A percentile compares a stretch with the other conserved stretches of the same genome.
Evolutionary conservation across 2,329 filamentous ascomycete genomes (phyloP).

Genomic region (Aureobasidium sp.): DNA sequence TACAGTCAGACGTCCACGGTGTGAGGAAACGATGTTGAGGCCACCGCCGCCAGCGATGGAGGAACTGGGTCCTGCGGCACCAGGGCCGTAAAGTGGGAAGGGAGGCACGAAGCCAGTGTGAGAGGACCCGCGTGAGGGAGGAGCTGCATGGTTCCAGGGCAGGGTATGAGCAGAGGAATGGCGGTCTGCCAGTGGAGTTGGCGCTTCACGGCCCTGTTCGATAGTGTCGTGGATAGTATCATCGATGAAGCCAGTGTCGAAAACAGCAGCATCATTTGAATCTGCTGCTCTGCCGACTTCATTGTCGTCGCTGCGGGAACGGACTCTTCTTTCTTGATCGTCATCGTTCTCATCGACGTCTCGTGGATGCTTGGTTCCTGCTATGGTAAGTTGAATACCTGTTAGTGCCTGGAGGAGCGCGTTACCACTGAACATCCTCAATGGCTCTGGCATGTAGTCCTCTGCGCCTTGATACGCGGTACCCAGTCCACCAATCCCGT

Average conservation of each 20-base stretch:
- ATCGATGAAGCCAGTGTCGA: conserved; percentile 9
- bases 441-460: conserved; percentile 37
- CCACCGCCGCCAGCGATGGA: conserved; percentile 2
- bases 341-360: conserved; percentile 19
- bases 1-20: conserved; percentile 44
- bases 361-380: conserved; percentile 21
- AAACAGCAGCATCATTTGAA: neutral
- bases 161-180: conserved; percentile 47
- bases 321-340: conserved; percentile 20
- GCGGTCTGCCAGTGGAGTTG: conserved; percentile 56
- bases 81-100: neutral
- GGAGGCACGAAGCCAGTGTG: conserved; percentile 14
- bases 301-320: conserved; percentile 24
- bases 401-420: conserved; percentile 43
- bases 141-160: conserved; percentile 55
- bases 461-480: conserved; percentile 30
- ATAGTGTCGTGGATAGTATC: conserved; percentile 27
- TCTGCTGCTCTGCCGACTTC: conserved; percentile 9
- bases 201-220: conserved; percentile 64
- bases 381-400: neutral
- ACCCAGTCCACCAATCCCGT: conserved; percentile 48
- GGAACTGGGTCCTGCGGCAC: neutral
- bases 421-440: conserved; percentile 52
- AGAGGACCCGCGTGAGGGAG: conserved; percentile 46
- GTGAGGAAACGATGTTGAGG: conserved; percentile 16